Evolutionary conservation across 345 rosid species (phyloP).

Genomic region (Pistacia vera): DNA sequence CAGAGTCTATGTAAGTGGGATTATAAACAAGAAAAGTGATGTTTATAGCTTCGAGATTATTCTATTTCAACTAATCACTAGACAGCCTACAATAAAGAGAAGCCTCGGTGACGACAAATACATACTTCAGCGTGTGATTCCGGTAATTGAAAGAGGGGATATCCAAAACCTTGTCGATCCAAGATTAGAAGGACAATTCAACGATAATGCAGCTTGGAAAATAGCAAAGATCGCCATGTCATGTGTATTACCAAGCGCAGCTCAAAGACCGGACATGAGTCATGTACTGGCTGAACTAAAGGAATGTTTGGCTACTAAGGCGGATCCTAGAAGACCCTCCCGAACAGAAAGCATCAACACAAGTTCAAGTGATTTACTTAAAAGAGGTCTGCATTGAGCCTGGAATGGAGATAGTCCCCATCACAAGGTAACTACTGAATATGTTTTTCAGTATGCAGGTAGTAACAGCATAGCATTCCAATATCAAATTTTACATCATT

Average conservation of each 20-base stretch:
- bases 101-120: constrained; percentile 9
- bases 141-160: constrained; percentile 31
- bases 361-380: background rate
- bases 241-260: background rate
- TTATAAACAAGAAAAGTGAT: background rate
- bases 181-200: constrained; percentile 25
- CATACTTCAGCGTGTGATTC: constrained; percentile 25
- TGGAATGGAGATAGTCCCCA: background rate
- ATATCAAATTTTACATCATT: no score
- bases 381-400: background rate
- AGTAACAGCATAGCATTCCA: background rate
- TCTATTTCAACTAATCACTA: constrained; percentile 32
- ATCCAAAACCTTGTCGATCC: constrained; percentile 21
- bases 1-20: background rate
- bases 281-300: constrained; percentile 24
- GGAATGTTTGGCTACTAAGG: constrained; percentile 26
- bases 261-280: constrained; percentile 33
- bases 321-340: background rate
- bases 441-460: background rate
- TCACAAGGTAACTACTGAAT: background rate
- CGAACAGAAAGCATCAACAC: background rate
- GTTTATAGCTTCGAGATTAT: background rate
- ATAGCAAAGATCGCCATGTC: constrained; percentile 18
- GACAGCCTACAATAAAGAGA: constrained; percentile 28
- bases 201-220: constrained; percentile 33